Evolutionary conservation across 306 rosid genomes (phyloP).

Genomic region (Mucuna pruriens): DNA sequence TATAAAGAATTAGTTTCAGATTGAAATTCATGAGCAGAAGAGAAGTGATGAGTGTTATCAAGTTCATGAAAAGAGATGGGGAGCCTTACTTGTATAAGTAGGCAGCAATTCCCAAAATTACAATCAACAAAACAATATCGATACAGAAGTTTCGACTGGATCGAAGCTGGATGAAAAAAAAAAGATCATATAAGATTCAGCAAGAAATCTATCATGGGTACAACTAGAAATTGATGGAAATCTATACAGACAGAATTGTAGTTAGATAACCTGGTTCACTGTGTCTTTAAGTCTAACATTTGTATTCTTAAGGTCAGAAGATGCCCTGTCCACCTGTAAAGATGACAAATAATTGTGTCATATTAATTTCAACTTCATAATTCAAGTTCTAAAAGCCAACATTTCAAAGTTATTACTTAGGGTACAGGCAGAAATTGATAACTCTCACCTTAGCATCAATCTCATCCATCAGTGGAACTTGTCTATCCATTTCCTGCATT

Average conservation of each 20-base stretch:
- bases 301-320: conserved; percentile 94
- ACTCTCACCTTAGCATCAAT: conserved; percentile 87
- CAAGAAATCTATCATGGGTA: conserved; percentile 24
- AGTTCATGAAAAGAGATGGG: conserved; percentile 21
- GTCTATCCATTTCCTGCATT: conserved; percentile 89
- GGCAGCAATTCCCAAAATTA: conserved; percentile 98
- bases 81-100: conserved; percentile 95
- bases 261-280: conserved; percentile 78
- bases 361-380: conserved; percentile 30
- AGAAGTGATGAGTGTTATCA: neutral
- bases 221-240: conserved; percentile 5
- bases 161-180: conserved; percentile 70
- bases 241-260: conserved; percentile 19
- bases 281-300: conserved; percentile 94
- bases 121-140: conserved; percentile 85
- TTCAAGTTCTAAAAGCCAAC: conserved; percentile 1
- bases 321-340: conserved; percentile 86
- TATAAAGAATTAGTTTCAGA: neutral
- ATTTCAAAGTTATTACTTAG: neutral
- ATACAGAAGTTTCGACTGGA: conserved; percentile 98
- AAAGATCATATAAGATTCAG: conserved; percentile 45
- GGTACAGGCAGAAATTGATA: neutral
- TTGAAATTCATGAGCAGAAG: conserved; percentile 8
- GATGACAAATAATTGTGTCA: conserved; percentile 36
- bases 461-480: conserved; percentile 99